Evolutionary conservation across 2,329 filamentous ascomycete species (phyloP), one percentile per base, ranked within the genome.

Genomic region (Penicillium sp.): DNA sequence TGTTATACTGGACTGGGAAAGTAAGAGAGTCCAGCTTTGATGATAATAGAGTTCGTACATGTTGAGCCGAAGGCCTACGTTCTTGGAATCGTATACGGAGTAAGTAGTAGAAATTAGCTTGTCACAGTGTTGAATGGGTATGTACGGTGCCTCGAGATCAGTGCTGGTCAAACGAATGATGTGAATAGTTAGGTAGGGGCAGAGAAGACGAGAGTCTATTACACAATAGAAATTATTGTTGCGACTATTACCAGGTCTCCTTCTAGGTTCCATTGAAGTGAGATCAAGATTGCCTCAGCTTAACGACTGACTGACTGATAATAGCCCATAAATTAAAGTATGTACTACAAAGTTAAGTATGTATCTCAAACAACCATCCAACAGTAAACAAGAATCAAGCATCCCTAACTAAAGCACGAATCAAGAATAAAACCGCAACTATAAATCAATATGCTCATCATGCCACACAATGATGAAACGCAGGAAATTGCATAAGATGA

Each of bases 331-430:
- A 56, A 65, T 61, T 65, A 61, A 19, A 57, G 50, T 65, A 65
- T 65, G 56, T 65, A 65, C 62, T 65, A 59, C 50, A 61, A 16
- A 49, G 61, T 64, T 61, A 65, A 22, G 56, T 65, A 58, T 65
- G 51, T 65, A 58, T 57, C 33, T 33, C 50, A 55, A 41, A 55
- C 55, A 58, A 35, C 39, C 50, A 41, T 52, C 50, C 50, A 52
- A 41, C 31, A 31, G 31, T 31, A n/a, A 40, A 52, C 37, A 19
- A 41, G 16, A 41, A 60, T 41, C 43, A 50, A 36, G 49, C 37
- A 16, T 31, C 27, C 27, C 39, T 33, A 46, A 39, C 47, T 58
- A 58, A 37, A 37, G 16, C 19, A 31, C 36, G 9, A 39, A 40
- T 6, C 18, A 40, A 31, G 22, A 27, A 37, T 2, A 37, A 50